Base-by-base conservation (phyloP, 208 protist species). In the Acanthamoeba culbertsoni region DNA sequence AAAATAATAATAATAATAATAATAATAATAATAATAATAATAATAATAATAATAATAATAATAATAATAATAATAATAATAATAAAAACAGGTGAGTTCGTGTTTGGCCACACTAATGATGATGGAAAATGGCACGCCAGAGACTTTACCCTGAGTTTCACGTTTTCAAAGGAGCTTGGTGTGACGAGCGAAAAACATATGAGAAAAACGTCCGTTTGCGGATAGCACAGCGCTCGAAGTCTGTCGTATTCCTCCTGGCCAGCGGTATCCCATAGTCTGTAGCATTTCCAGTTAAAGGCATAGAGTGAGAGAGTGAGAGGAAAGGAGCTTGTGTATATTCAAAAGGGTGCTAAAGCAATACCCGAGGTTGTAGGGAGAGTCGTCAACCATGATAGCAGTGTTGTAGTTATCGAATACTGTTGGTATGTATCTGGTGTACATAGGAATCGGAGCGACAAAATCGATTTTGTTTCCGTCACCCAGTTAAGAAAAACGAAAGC, bases 211-310 rank as follows among this genome's bases (percentile, higher is more conserved):
- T 96, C 94, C 12, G 96, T 97, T 43, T 96, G 94, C 20, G 96
- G 96, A 95, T 98, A 99, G 26, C 95, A 97, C 14, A 99, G 96
- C 40, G 98, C 97, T 16, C 98, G 92, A 23, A 99, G 95, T 63
- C 97, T 92, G 86, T 98, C 86, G 43, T 92, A 92, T 28, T 92
- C 86, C 62, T 92, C 59, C 45, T 92, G 45, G 4, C 79, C 79
- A 20, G 79, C 79, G 1, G 79, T 89, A 65, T 89, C 79, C 79
- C 79, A 89, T 1, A 89, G 77, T 33, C 77, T 86, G 77, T 12
- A 10, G n/a, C n/a, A 12, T 35, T 7, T 31, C n/a, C n/a, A 4
- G 16, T 65, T 2, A 65, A 4, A 8, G 53, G 23, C 53, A 59
- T 31, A 62, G 23, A 62, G 23, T 23, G 23, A 77, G 10, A 40